phyloP scores from a whole-genome alignment of 352 stramenopile species.

The Phytophthora tentaculata region DNA sequence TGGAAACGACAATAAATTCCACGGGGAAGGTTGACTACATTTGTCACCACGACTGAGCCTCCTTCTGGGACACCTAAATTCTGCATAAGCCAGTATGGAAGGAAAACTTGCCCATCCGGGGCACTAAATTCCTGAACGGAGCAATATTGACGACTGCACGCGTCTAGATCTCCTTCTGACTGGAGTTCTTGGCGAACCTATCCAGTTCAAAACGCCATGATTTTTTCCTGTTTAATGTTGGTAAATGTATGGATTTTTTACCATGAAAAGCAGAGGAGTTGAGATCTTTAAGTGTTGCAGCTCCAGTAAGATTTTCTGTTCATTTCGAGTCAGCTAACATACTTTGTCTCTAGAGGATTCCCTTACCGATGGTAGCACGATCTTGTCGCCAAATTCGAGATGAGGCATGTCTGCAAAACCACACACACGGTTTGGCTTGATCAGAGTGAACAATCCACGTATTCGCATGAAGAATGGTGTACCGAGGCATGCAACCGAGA shows the following conservation, averaged over 20 bases:
- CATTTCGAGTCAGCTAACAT: background rate
- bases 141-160: slow-evolving; percentile 47
- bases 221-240: background rate
- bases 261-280: slow-evolving; percentile 60
- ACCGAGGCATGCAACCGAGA: slow-evolving; percentile 67
- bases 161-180: background rate
- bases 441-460: background rate
- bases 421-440: background rate
- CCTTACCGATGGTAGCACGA: slow-evolving; percentile 57
- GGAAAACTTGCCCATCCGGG: slow-evolving; percentile 53
- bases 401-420: slow-evolving; percentile 53
- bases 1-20: slow-evolving; percentile 67
- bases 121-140: slow-evolving; percentile 74
- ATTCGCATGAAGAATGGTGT: background rate
- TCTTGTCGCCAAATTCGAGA: slow-evolving; percentile 75
- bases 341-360: background rate
- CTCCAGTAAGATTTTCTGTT: slow-evolving; percentile 59
- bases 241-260: slow-evolving; percentile 11
- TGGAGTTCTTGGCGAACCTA: slow-evolving; percentile 32
- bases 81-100: slow-evolving; percentile 80
- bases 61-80: slow-evolving; percentile 54
- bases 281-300: slow-evolving; percentile 62
- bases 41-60: slow-evolving; percentile 43
- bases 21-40: slow-evolving; percentile 36
- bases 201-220: background rate